Evolutionary conservation across 177 flowering plant genomes (phyloP), one percentile per base, ranked within the genome.

Genomic region (Tripterygium wilfordii): DNA sequence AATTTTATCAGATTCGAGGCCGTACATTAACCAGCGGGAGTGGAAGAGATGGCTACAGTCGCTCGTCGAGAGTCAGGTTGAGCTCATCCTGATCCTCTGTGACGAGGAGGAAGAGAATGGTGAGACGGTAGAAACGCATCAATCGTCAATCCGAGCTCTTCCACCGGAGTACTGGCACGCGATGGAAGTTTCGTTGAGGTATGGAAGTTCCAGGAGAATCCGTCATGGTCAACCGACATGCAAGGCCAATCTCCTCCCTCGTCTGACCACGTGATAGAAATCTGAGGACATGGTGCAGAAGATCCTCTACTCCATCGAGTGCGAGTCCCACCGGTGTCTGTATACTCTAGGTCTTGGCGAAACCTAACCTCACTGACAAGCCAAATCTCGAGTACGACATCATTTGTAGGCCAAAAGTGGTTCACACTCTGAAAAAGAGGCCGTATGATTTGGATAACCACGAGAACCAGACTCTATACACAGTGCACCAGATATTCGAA

Each of bases 281-380:
- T 69, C 88, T 9, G 87, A 81, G 33, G 85, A 57, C 25, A 39
- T 77, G 0, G 95, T 88, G 2, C 39, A 72, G 66, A 81, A 65
- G 62, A 75, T 85, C 27, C 50, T 71, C 42, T 75, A 70, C 68
- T 60, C 83, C 41, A 69, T 88, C 58, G 98, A 91, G 59, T 68
- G 81, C 72, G 74, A 74, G 58, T 76, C 88, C 89, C 51, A 67
- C 58, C 36, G 81, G 47, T 71, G 86, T 32, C 74, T 72, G 27
- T 91, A 73, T 80, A 83, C 96, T 18, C 67, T 91, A 5, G 98
- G 96, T 4, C 29, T 91, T 10, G 98, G 98, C 1, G 98, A n/a
- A 91, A 57, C 88, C 88, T 17, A 91, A 91, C 43, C 69, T 88
- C 10, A 44, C 67, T 49, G 84, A 86, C 0, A 91, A 91, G 53